Evolutionary conservation across 805 yeast genomes (phyloP), one percentile per base, ranked within the genome.

Genomic region (Blastobotrys americana): DNA sequence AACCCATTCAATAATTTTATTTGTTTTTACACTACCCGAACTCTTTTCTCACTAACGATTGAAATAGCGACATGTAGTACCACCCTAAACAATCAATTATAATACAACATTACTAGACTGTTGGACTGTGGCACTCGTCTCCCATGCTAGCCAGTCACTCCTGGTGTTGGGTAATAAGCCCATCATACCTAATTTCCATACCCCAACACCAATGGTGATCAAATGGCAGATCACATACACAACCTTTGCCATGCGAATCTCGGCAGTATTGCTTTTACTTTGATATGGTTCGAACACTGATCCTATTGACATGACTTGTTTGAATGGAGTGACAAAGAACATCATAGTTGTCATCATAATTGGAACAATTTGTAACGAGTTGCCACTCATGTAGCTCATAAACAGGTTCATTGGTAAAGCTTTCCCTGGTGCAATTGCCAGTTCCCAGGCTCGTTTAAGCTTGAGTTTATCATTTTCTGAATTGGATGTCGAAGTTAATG

Each of bases 91-190:
- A n/a, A n/a, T n/a, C n/a, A n/a, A n/a, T n/a, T n/a, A n/a, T n/a
- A n/a, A n/a, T n/a, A n/a, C n/a, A n/a, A n/a, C n/a, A n/a, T n/a
- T n/a, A n/a, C n/a, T n/a, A n/a, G n/a, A n/a, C 34, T 40, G 37
- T 28, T 16, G 8, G 19, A 31, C 37, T n/a, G 10, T 21, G 10
- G 18, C 31, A 2, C 18, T 10, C 2, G 53, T 55, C 58, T 88
- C 94, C 89, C 95, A 89, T 4, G 87, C 79, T 15, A 90, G 66
- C 97, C 97, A 93, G 60, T 90, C 98, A 52, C 95, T 82, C 38
- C 73, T 73, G 31, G 79, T 82, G 55, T 83, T 85, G 18, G 98
- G 98, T 47, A 90, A 78, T 52, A 90, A 68, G 0, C 97, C 97
- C 96, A 90, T 85, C 18, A 73, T 69, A 54, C 84, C 79, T 47